A percentile compares a stretch with the other conserved stretches of the same genome.
phyloP scores from a whole-genome alignment of 2,329 filamentous ascomycete species.

The Nothophaeocryptopus gaeumannii region DNA sequence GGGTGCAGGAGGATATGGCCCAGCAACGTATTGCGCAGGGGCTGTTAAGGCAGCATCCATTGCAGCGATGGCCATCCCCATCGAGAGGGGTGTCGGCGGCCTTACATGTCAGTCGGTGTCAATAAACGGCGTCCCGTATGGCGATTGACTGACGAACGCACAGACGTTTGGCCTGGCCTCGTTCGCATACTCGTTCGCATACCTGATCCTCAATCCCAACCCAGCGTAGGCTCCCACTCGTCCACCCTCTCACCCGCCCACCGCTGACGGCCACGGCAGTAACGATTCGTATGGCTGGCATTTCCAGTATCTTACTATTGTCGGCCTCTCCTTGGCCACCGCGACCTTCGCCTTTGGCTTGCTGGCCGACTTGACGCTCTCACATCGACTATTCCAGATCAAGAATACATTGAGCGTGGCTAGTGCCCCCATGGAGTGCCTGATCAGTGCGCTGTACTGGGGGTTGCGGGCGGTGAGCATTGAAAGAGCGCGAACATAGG shows the following conservation, averaged over 20 bases:
- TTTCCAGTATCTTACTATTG: conserved; percentile 71
- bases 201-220: conserved; percentile 38
- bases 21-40: conserved; percentile 20
- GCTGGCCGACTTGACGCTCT: conserved; percentile 63
- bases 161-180: conserved; percentile 42
- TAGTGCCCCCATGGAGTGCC: conserved; percentile 65
- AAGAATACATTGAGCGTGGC: conserved; percentile 68
- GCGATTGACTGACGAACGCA: too few relatives aligned
- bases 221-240: conserved; percentile 31
- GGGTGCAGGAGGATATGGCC: conserved; percentile 1
- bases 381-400: conserved; percentile 55
- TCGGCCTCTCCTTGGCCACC: conserved; percentile 62
- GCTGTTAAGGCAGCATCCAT: conserved; percentile 51
- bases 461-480: conserved; percentile 55
- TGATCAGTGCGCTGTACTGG: conserved; percentile 74
- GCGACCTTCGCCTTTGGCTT: conserved; percentile 61
- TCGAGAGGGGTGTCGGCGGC: conserved; percentile 61
- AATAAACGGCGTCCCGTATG: too few relatives aligned
- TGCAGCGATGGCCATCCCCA: conserved; percentile 65
- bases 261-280: conserved; percentile 37
- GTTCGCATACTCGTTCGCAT: conserved; percentile 46
- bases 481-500: neutral
- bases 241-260: neutral
- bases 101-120: conserved; percentile 49
- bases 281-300: conserved; percentile 64